Evolutionary conservation across 202 grass and related monocot species (phyloP), one percentile per base, ranked within the genome.

Genomic region (Digitaria exilis): DNA sequence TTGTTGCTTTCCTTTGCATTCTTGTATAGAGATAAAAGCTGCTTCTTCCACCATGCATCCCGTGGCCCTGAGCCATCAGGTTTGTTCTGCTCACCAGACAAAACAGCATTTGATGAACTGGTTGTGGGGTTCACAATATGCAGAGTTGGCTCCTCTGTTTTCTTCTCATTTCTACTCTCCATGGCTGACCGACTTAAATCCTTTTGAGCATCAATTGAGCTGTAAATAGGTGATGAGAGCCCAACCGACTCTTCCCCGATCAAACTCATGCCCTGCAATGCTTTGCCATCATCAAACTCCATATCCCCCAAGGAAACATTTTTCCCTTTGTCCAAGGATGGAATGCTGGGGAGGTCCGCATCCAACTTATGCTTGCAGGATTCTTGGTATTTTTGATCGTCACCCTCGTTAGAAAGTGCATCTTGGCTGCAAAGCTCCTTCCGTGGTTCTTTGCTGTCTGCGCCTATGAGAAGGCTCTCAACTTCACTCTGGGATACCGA

Each of bases 11-110:
- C 88, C 48, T 78, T 95, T 5, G 85, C 88, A 28, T 79, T 92
- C 58, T 73, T 85, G 77, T 88, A 98, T 5, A 97, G 22, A 18
- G 83, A 89, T 44, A 88, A 60, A 57, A 89, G 26, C 18, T 88
- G 85, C 18, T 86, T 93, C 63, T 75, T 91, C 90, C 86, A 98
- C 83, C 89, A 97, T 4, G 51, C 71, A 25, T 86, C 77, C 11
- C 39, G 71, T 63, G 88, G 80, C 52, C 50, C 57, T 54, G 92
- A 87, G 45, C 85, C 84, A 52, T 82, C 76, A 41, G 60, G 80
- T 77, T 65, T 72, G 70, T 79, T 87, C 75, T 89, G 79, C 21
- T 91, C 93, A 19, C 64, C 78, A 31, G 76, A 81, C 24, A 59
- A 81, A 65, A 56, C 52, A 46, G 26, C 49, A 11, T 67, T 89